Percentiles rank a stretch among this genome's conserved stretches.
Evolutionary conservation across 768 basidiomycete genomes (phyloP).

Genomic region (Leccinum rimulosum): DNA sequence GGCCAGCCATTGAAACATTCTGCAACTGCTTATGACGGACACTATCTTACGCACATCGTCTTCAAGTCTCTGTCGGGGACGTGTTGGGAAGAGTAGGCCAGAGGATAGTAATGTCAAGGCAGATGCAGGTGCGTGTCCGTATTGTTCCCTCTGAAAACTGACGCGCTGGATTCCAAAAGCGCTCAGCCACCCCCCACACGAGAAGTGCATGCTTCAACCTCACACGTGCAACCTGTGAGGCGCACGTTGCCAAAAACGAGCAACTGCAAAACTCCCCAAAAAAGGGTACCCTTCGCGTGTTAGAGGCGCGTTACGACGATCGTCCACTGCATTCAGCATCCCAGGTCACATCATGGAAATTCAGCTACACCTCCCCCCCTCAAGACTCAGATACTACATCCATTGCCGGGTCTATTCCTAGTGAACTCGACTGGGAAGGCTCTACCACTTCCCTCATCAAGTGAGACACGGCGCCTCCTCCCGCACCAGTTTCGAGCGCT

Average conservation of each 20-base stretch:
- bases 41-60: too few species aligned
- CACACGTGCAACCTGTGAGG: too few species aligned
- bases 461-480: conserved; percentile 34
- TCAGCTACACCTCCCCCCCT: conserved; percentile 26
- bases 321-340: conserved; percentile 53
- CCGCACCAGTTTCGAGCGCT: conserved; percentile 21
- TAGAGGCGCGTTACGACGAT: conserved; percentile 57
- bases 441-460: conserved; percentile 30
- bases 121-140: too few species aligned
- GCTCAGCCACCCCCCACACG: too few species aligned
- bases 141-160: too few species aligned
- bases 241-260: too few species aligned
- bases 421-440: conserved; percentile 29
- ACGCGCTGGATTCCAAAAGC: too few species aligned
- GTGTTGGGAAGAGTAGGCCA: too few species aligned
- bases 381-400: conserved; percentile 29
- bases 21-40: background rate
- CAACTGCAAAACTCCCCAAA: conserved; percentile 25
- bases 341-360: conserved; percentile 23
- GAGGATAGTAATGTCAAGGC: too few species aligned
- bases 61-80: too few species aligned
- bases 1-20: background rate
- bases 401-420: conserved; percentile 25
- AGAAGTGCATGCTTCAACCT: too few species aligned
- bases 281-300: conserved; percentile 51